Evolutionary conservation across 176 grass and related monocot genomes (phyloP).

Genomic region (Chloris gayana): DNA sequence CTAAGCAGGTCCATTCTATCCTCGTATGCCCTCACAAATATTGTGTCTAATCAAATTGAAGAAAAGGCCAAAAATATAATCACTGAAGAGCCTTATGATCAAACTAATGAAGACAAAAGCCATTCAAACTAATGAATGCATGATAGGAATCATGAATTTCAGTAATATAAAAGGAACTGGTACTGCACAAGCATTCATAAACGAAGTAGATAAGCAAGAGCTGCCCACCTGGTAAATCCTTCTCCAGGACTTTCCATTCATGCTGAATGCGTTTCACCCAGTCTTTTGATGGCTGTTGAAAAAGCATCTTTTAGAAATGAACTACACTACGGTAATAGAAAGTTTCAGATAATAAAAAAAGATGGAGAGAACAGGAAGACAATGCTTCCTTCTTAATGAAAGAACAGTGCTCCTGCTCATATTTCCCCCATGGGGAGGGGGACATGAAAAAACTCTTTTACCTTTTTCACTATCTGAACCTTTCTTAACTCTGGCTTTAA

Average conservation of each 20-base stretch:
- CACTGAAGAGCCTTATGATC: conserved; percentile 1
- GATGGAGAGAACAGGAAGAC: conserved; percentile 1
- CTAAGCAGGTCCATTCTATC: conserved; percentile 93
- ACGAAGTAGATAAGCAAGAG: conserved; percentile 3
- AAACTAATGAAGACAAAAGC: neutral
- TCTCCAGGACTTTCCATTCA: conserved; percentile 84
- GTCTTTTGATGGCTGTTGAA: conserved; percentile 70
- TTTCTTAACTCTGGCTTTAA: conserved; percentile 47
- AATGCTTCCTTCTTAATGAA: too few species aligned
- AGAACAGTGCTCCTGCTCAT: too few species aligned
- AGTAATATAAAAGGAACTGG: neutral
- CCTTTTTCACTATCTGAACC: conserved; percentile 46
- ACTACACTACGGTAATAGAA: neutral
- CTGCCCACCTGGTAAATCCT: conserved; percentile 77
- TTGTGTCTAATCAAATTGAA: conserved; percentile 61
- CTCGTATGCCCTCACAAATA: conserved; percentile 87
- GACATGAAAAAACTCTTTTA: conserved; percentile 30
- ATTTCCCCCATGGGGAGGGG: too few species aligned
- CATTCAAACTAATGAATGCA: conserved; percentile 14
- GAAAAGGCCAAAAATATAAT: conserved; percentile 38
- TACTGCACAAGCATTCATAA: neutral
- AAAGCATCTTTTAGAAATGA: conserved; percentile 22
- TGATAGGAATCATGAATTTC: neutral
- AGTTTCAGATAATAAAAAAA: neutral
- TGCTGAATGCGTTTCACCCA: conserved; percentile 78